Evolutionary conservation across 306 rosid genomes (phyloP), one percentile per base, ranked within the genome.

Genomic region (Inga oerstediana): DNA sequence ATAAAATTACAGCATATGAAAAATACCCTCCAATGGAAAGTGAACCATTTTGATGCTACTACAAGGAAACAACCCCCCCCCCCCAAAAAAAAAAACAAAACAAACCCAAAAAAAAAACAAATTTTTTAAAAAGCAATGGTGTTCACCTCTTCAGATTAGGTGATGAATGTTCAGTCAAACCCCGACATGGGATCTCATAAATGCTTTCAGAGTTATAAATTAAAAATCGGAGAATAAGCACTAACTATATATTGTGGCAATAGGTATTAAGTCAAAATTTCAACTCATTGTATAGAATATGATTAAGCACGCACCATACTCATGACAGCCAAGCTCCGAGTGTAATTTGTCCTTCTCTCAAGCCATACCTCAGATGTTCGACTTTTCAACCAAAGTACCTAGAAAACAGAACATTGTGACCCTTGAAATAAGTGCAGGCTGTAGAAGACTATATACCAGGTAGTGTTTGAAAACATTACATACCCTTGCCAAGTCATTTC

Each of bases 301-400:
- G 64, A 74, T 62, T 81, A 82, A 74, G 80, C 72, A 85, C 88
- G 54, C 70, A 96, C 99, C 99, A 96, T 96, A 89, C 99, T 96
- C 99, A 96, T 96, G 89, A 94, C 99, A 78, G 99, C 99, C 89
- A 96, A 90, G 89, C 99, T 96, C 85, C 98, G 90, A 3, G 99
- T 96, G 78, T 96, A 96, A 85, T 96, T 96, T 74, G 99, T 96
- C 83, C 99, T 93, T 88, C 99, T 96, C 90, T 93, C 99, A 34
- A 96, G 88, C 99, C 99, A 96, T 83, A 96, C 83, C 88, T 96
- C 99, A 22, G 99, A 96, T 59, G 99, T 93, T 49, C 98, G 94
- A 88, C 99, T 96, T 90, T 96, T 96, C 91, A 96, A 93, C 99
- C 99, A 94, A 70, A 96, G 98, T 65, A 96, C 97, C 99, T 95